Base-by-base conservation (phyloP, 2,329 filamentous ascomycete species). In the Tolypocladium ophioglossoides region DNA sequence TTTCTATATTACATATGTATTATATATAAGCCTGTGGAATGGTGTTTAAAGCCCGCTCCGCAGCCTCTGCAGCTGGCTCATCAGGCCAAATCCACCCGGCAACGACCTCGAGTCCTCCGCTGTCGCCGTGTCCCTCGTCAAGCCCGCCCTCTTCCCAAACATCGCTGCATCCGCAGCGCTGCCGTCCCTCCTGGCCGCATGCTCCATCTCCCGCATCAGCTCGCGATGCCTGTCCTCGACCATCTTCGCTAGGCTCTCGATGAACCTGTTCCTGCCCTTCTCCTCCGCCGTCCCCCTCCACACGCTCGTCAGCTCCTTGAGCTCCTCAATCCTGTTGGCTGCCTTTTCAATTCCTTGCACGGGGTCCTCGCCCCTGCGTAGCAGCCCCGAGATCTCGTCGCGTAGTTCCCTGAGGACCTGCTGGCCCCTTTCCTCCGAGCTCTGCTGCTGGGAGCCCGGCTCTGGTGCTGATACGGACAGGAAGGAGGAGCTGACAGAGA, bases 271-370 rank as follows among this genome's bases (percentile, higher is more conserved):
- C 52, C 94, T 78, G 7, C 90, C 89, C 71, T 89, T 95, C 68
- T 97, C 94, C 72, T 99, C 94, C 0, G 89, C 87, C 2, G 94
- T 96, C n/a, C 91, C 91, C 67, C 87, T 92, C 91, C 94, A 99
- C 24, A 99, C 84, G n/a, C 73, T 73, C 4, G 84, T 83, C 58
- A 97, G 72, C 58, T 84, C 80, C 64, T 90, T 85, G 54, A 97
- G 76, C 65, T 88, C 83, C 64, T 90, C 85, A 16, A 97, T 84
- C 47, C 89, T 77, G 54, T 78, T 78, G 14, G 81, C 81, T 0
- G 94, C 94, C 55, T 84, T 84, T 59, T 89, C 85, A 10, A 94
- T 76, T 18, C 88, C 89, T 47, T 78, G 77, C 14, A 85, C 75
- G 0, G 82, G 78, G 47, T 86, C 83, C 1, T 76, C 71, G 8